Conservation (phyloP, 2,329 filamentous ascomycete species). For the Cadophora gregata region DNA sequence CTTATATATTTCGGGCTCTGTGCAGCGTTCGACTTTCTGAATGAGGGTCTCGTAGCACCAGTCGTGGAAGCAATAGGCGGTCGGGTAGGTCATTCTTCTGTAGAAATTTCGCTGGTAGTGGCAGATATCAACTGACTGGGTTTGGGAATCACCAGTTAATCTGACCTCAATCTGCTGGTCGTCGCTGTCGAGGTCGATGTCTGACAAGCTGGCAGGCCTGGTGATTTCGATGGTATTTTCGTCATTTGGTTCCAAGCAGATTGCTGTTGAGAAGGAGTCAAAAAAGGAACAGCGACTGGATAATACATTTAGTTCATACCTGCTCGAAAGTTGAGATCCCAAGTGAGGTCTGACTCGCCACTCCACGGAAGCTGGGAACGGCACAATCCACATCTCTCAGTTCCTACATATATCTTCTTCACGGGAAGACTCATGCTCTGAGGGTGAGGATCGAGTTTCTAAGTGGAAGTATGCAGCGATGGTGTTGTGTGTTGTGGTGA, state of each 20-base stretch:
- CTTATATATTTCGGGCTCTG: constrained; percentile 21
- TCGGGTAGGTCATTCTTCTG: constrained; percentile 4
- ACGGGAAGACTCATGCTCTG: not conserved
- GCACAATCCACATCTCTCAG: constrained; percentile 24
- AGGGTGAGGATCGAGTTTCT: not conserved
- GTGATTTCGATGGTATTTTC: constrained; percentile 23
- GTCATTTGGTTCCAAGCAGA: constrained; percentile 19
- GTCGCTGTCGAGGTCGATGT: no score
- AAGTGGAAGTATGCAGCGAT: not conserved
- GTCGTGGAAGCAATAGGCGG: constrained; percentile 28
- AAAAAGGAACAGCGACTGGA: constrained; percentile 15
- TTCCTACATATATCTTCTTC: constrained; percentile 17
- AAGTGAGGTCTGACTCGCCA: constrained; percentile 14
- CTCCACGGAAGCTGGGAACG: constrained; percentile 19
- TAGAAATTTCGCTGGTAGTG: constrained; percentile 11
- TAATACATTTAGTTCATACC: constrained; percentile 20
- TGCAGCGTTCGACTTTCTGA: constrained; percentile 16
- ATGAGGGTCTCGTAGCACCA: constrained; percentile 28
- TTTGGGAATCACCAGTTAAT: constrained; percentile 15
- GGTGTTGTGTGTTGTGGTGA: not conserved
- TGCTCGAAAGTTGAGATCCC: constrained; percentile 26
- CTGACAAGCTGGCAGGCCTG: constrained; percentile 10
- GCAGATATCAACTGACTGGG: constrained; percentile 21
- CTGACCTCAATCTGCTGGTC: constrained; percentile 23
- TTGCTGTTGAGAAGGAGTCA: constrained; percentile 17